These are phyloP conservation scores for Trypanosoma mega DNA, from an alignment of 208 protist species.

Conservation along the genomic window DNA sequence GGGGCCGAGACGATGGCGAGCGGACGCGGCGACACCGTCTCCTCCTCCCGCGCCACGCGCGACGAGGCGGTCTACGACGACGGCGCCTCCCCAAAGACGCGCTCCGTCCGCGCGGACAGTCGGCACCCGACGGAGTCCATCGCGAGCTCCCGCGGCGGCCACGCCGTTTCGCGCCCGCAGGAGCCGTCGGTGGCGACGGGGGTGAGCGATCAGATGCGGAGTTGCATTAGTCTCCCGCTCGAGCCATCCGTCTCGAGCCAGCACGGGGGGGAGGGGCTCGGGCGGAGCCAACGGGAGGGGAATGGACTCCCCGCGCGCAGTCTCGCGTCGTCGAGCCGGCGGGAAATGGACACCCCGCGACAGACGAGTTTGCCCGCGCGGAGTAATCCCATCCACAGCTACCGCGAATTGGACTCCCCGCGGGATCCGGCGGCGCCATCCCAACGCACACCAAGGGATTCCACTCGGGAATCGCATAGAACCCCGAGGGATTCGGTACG, in stretches of 20 bases:
- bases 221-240: slow-evolving; percentile 1
- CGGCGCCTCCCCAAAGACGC: background rate
- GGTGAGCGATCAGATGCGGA: slow-evolving; percentile 17
- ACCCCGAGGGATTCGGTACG: background rate
- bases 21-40: background rate
- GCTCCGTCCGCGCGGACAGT: background rate
- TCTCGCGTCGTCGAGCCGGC: background rate
- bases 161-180: background rate
- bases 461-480: too few species aligned
- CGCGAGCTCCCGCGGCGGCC: background rate
- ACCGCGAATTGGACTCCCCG: background rate
- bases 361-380: background rate
- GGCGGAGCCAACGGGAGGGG: too few species aligned
- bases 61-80: background rate
- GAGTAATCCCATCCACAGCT: slow-evolving; percentile 1
- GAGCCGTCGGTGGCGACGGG: background rate
- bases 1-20: slow-evolving; percentile 37
- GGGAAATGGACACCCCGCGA: background rate
- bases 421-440: slow-evolving; percentile 11
- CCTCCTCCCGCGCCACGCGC: slow-evolving; percentile 4
- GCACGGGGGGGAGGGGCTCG: too few species aligned
- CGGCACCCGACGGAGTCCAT: background rate
- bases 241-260: too few species aligned
- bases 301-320: background rate
- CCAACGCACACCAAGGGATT: too few species aligned